Base-by-base conservation (phyloP, 768 basidiomycete genomes). In the Lentinula edodes region DNA sequence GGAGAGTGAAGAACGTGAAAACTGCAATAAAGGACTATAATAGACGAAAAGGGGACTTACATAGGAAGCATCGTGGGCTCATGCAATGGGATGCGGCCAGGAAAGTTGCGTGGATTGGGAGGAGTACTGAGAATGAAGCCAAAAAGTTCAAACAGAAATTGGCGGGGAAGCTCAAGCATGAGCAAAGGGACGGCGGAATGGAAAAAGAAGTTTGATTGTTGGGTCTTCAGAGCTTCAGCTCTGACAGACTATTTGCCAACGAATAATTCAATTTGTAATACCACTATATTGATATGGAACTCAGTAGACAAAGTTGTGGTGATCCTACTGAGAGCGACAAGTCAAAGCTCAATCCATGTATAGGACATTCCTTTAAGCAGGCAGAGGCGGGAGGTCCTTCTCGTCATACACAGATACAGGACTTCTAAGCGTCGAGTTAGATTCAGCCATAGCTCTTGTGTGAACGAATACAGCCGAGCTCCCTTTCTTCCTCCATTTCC, bases 1-100 rank as follows among this genome's bases (percentile, higher is more conserved):
- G 66, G 20, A 69, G 70, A 9, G 28, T 69, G 39, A 58, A 43
- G 16, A 71, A 71, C 15, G 58, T 68, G 3, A 56, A 74, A 8
- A 68, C 66, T 32, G 73, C 73, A 63, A 55, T 80, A 38, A 77
- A 76, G 68, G 69, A 79, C n/a, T 81, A 74, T 70, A 73, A 73
- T 62, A 71, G 75, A 65, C 72, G 75, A 54, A 74, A 80, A 64
- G 73, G 72, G 43, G 76, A 80, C 65, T 67, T 82, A 61, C 79
- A 81, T 66, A 70, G 76, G 52, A 80, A 84, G 65, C 81, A 89
- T 67, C 79, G 83, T 5, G 86, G 87, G 2, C 69, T 89, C 52
- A 85, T 87, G 83, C 86, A 87, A 70, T 80, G 80, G 71, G 80
- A 81, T 63, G 78, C 77, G 6, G 77, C 76, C 59, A 74, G 87